phyloP scores from a whole-genome alignment of 2,329 filamentous ascomycete species.

The Aspergillus neoniger region DNA sequence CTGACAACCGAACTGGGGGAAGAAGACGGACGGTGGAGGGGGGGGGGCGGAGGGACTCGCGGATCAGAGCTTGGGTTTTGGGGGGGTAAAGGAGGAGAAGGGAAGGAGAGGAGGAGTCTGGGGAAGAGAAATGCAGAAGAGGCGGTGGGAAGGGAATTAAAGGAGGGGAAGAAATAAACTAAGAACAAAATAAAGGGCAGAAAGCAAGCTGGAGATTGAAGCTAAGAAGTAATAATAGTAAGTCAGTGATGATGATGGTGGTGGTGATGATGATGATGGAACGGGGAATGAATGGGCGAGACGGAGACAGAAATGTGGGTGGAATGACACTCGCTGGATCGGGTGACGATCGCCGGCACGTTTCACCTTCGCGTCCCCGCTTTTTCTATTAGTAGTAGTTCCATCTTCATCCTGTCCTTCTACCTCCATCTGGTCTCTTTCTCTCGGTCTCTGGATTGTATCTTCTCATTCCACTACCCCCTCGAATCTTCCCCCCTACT shows the following conservation, averaged over 20 bases:
- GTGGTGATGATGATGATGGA: neutral
- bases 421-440: neutral
- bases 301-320: neutral
- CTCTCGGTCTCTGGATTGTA: neutral
- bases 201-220: no score
- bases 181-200: neutral
- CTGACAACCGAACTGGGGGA: neutral
- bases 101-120: neutral
- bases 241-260: neutral
- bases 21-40: conserved; percentile 1
- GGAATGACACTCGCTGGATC: conserved; percentile 15
- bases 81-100: neutral
- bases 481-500: neutral
- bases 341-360: conserved; percentile 12
- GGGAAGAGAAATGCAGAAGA: neutral
- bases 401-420: neutral
- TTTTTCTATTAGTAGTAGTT: neutral
- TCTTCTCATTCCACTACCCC: neutral
- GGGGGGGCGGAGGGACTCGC: neutral
- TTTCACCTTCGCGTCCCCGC: conserved; percentile 13
- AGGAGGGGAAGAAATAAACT: neutral
- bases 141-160: neutral
- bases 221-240: neutral
- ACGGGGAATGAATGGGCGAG: no score
- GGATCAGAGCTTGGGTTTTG: neutral